A percentile compares a stretch with the other conserved stretches of the same genome.
Evolutionary conservation across 208 protist genomes (phyloP).

Genomic region (Wallacemonas sp.): DNA sequence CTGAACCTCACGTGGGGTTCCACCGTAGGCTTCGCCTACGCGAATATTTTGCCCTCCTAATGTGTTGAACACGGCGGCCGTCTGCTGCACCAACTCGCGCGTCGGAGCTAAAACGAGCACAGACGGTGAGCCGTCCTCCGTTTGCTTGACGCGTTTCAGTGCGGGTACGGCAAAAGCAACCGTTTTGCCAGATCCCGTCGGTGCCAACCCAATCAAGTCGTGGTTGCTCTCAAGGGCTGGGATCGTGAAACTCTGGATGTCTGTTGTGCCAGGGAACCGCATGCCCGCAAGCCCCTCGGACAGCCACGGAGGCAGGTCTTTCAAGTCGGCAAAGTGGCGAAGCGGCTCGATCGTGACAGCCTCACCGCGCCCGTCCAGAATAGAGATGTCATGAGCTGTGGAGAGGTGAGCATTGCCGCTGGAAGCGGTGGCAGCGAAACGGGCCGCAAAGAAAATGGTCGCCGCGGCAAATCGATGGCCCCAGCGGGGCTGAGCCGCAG

Average conservation of each 20-base stretch:
- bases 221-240: conserved; percentile 82
- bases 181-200: conserved; percentile 99
- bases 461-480: neutral
- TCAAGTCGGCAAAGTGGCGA: conserved; percentile 54
- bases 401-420: neutral
- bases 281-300: conserved; percentile 44
- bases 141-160: conserved; percentile 50
- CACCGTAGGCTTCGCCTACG: conserved; percentile 83
- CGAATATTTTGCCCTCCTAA: conserved; percentile 47
- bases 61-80: conserved; percentile 94
- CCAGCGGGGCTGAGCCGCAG: neutral
- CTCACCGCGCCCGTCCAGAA: conserved; percentile 46
- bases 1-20: conserved; percentile 64
- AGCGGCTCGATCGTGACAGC: conserved; percentile 57
- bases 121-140: conserved; percentile 47
- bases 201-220: conserved; percentile 96
- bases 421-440: neutral
- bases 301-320: conserved; percentile 59
- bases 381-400: conserved; percentile 39
- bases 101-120: conserved; percentile 98
- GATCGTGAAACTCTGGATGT: conserved; percentile 89
- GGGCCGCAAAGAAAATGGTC: neutral
- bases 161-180: conserved; percentile 98
- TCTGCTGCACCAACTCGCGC: conserved; percentile 98
- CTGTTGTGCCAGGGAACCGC: conserved; percentile 68